Evolutionary conservation across 108 stramenopile genomes (phyloP).

Genomic region (Fragilariopsis cylindrus): DNA sequence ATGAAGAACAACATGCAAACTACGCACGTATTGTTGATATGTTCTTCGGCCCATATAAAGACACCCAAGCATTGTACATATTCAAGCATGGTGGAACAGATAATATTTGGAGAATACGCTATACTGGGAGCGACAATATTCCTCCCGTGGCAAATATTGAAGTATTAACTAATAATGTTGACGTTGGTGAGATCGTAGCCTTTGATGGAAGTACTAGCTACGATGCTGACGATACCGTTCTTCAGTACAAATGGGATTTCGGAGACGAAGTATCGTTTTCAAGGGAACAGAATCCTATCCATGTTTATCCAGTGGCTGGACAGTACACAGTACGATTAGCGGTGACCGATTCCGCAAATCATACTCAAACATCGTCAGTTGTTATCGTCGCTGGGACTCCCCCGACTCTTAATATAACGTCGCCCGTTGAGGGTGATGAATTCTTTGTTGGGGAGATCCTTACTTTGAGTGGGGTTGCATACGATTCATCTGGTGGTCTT

Average conservation of each 20-base stretch:
- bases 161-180: background rate
- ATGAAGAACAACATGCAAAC: slow-evolving; percentile 14
- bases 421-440: slow-evolving; percentile 17
- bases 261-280: slow-evolving; percentile 20
- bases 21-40: slow-evolving; percentile 24
- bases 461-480: slow-evolving; percentile 25
- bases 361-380: slow-evolving; percentile 7
- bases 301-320: slow-evolving; percentile 20
- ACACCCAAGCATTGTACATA: slow-evolving; percentile 38
- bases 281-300: slow-evolving; percentile 9
- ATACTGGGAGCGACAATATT: slow-evolving; percentile 29
- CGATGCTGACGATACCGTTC: slow-evolving; percentile 32
- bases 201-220: slow-evolving; percentile 39
- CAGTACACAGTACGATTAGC: slow-evolving; percentile 18
- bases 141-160: slow-evolving; percentile 30
- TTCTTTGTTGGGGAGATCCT: slow-evolving; percentile 43
- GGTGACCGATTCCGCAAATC: slow-evolving; percentile 25
- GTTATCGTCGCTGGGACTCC: slow-evolving; percentile 19
- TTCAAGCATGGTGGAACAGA: slow-evolving; percentile 10
- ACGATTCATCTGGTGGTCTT: slow-evolving; percentile 14
- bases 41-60: slow-evolving; percentile 38
- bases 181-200: slow-evolving; percentile 11
- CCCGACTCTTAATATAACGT: slow-evolving; percentile 23
- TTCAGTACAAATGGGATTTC: slow-evolving; percentile 42
- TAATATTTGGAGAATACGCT: slow-evolving; percentile 32